Percentiles rank a stretch among this genome's conserved stretches.
These are phyloP conservation scores for Talaromyces wortmannii DNA, from an alignment of 495 filamentous ascomycete genomes.

Conservation along the genomic window DNA sequence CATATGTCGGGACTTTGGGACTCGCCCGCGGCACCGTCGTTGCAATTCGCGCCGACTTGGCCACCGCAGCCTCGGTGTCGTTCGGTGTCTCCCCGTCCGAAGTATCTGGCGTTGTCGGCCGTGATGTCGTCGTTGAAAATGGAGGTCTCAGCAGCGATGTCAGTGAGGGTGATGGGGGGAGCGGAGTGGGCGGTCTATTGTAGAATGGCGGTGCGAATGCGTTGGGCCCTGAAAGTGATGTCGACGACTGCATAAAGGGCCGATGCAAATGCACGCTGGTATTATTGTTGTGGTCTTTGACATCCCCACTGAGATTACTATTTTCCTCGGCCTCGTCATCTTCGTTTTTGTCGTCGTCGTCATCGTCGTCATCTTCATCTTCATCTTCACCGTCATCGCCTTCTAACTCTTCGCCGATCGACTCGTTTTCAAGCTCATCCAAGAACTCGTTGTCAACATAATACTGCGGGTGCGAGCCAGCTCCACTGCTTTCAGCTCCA, in stretches of 20 bases:
- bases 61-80: slow-evolving; percentile 55
- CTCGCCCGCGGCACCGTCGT: slow-evolving; percentile 78
- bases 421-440: slow-evolving; percentile 14
- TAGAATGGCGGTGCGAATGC: slow-evolving; percentile 85
- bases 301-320: neutral
- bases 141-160: slow-evolving; percentile 87
- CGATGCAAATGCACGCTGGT: slow-evolving; percentile 28
- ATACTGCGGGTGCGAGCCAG: slow-evolving; percentile 42
- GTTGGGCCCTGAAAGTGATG: slow-evolving; percentile 37
- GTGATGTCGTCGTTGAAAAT: slow-evolving; percentile 63
- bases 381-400: slow-evolving; percentile 4
- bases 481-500: slow-evolving; percentile 12
- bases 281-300: neutral
- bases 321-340: slow-evolving; percentile 2
- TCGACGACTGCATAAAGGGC: slow-evolving; percentile 34
- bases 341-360: slow-evolving; percentile 1
- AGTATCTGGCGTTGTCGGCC: slow-evolving; percentile 85
- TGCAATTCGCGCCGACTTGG: slow-evolving; percentile 54
- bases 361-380: neutral
- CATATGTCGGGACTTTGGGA: slow-evolving; percentile 93
- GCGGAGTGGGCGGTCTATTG: slow-evolving; percentile 77
- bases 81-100: slow-evolving; percentile 74
- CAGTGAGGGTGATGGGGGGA: slow-evolving; percentile 88
- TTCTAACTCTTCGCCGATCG: slow-evolving; percentile 3
- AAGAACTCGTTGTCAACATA: slow-evolving; percentile 31